Evolutionary conservation across 2,329 filamentous ascomycete species (phyloP).

Genomic region (Fusarium sp.): DNA sequence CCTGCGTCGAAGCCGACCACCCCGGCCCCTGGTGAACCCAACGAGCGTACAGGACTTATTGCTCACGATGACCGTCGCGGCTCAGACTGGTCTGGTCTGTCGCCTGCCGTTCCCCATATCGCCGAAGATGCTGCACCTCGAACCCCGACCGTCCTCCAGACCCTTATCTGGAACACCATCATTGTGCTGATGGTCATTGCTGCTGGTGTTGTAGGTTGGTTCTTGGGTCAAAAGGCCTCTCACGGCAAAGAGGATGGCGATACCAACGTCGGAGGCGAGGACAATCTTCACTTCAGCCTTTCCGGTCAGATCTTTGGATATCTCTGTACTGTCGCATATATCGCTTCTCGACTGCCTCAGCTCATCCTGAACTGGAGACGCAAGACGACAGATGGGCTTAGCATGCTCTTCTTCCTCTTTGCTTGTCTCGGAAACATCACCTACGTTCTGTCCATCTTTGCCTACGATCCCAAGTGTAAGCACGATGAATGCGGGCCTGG

Average conservation of each 20-base stretch:
- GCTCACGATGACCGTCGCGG: slow-evolving; percentile 58
- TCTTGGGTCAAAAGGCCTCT: slow-evolving; percentile 63
- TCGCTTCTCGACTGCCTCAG: slow-evolving; percentile 90
- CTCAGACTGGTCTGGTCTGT: slow-evolving; percentile 73
- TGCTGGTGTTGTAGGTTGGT: slow-evolving; percentile 89
- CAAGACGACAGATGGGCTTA: slow-evolving; percentile 93
- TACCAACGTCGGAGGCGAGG: slow-evolving; percentile 54
- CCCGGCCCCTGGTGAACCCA: slow-evolving; percentile 52
- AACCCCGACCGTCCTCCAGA: slow-evolving; percentile 65
- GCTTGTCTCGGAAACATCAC: slow-evolving; percentile 95
- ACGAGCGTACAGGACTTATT: slow-evolving; percentile 61
- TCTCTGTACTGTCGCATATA: slow-evolving; percentile 88
- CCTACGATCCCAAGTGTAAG: slow-evolving; percentile 81
- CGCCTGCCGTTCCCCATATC: slow-evolving; percentile 84
- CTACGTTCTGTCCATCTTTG: slow-evolving; percentile 91
- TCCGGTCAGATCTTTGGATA: slow-evolving; percentile 94
- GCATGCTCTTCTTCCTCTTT: slow-evolving; percentile 95
- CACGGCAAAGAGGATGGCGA: slow-evolving; percentile 57
- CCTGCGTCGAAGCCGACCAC: slow-evolving; percentile 56
- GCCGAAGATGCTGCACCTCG: slow-evolving; percentile 59
- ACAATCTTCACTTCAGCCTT: slow-evolving; percentile 73
- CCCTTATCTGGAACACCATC: slow-evolving; percentile 77
- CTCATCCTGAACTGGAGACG: slow-evolving; percentile 91
- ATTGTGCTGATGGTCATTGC: slow-evolving; percentile 84
- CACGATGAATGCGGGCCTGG: slow-evolving; percentile 68